These are phyloP conservation scores for Cercospora sp. DNA, from an alignment of 2,329 filamentous ascomycete genomes.

Conservation along the genomic window DNA sequence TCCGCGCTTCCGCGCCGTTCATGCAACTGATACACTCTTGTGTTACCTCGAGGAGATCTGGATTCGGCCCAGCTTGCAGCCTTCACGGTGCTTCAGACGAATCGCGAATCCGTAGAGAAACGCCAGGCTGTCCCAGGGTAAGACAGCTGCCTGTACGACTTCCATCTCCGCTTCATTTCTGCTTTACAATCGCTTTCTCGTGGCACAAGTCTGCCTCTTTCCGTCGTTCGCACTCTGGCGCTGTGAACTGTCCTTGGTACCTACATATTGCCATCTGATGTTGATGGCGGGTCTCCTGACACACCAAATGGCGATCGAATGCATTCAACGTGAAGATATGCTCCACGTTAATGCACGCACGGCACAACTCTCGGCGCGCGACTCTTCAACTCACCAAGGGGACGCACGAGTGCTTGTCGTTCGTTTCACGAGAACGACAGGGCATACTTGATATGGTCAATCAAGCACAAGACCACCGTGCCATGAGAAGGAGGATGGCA, in stretches of 20 bases:
- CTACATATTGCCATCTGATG: neutral
- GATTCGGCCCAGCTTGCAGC: slow-evolving; percentile 21
- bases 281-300: slow-evolving; percentile 43
- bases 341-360: slow-evolving; percentile 10
- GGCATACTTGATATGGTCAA: neutral
- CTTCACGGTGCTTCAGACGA: slow-evolving; percentile 6
- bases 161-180: slow-evolving; percentile 16
- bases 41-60: slow-evolving; percentile 13
- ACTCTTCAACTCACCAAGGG: slow-evolving; percentile 35
- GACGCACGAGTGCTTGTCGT: neutral
- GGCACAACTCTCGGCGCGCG: slow-evolving; percentile 30
- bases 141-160: slow-evolving; percentile 19
- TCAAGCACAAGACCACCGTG: neutral
- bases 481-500: neutral
- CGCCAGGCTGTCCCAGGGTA: slow-evolving; percentile 1
- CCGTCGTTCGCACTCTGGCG: slow-evolving; percentile 21
- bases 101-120: slow-evolving; percentile 15
- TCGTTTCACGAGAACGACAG: neutral
- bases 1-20: slow-evolving; percentile 15
- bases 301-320: slow-evolving; percentile 41
- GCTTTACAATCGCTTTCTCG: slow-evolving; percentile 11
- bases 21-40: slow-evolving; percentile 16
- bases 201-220: slow-evolving; percentile 13
- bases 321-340: slow-evolving; percentile 4
- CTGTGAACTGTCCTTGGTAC: slow-evolving; percentile 23